Base-by-base conservation (phyloP, 306 rosid genomes). In the Vicia sativa region DNA sequence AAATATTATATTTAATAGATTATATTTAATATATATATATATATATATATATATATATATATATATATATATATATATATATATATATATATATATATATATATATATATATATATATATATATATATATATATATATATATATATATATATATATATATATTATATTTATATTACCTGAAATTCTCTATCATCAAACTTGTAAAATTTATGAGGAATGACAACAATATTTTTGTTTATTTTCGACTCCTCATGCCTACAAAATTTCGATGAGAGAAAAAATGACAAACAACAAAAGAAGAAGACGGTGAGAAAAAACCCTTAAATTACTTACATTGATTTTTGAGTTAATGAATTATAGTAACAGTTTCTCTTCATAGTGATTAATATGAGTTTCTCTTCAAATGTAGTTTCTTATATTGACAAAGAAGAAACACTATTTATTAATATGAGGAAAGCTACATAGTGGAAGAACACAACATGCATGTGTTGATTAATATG, bases 281-380 rank as follows among this genome's bases (percentile, higher is more conserved):
- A 37, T 7, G 55, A 23, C 14, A 56, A 11, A 11, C 11, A 11
- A 57, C 62, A n/a, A 54, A 55, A 54, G 2, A 23, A n/a, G 16
- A 46, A 16, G 9, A 44, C 0, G 28, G 38, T 0, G 11, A 38
- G 8, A 8, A 56, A 19, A 29, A 14, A 25, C 2, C 1, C 28
- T 0, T 5, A 21, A n/a, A 25, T 41, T 25, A 15, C 70, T 79
- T 74, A 74, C 80, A 65, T 70, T 70, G 83, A 72, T 64, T 50
- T 9, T 31, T 34, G 70, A 11, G 67, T 16, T 16, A 43, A 50
- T 26, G 65, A 57, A 23, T 48, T 41, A 37, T 69, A 56, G 3
- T 26, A 15, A 23, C 80, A 75, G 38, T 79, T 75, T 50, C 63
- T 29, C 63, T 75, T 75, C 77, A 79, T 79, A 0, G 11, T 18